Base-by-base conservation (phyloP, 1,284 basidiomycete species). In the Chalciporus sp. region DNA sequence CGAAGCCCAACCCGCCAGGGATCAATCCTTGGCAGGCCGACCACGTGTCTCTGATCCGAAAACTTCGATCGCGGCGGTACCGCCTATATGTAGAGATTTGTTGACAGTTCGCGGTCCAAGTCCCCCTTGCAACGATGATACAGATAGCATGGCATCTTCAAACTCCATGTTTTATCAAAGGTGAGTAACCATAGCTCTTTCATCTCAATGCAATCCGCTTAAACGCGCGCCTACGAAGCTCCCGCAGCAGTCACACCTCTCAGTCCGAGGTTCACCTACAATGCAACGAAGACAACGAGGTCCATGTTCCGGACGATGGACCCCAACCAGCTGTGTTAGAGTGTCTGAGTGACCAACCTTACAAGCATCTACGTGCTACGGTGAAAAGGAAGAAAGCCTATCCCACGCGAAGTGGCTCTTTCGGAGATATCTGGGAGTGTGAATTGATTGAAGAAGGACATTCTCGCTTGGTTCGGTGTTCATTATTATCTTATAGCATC, bases 391-490 rank as follows among this genome's bases (percentile, higher is more conserved):
- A 19, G 35, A 3, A 17, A 11, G 3, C 0, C 11, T 69, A 49
- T 40, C 26, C 68, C 27, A 51, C 31, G 4, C 35, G 8, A 0
- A 20, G 17, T 19, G 65, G 65, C 7, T 39, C 6, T n/a, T 70
- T 55, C 16, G 65, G 54, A 33, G 66, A 70, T 51, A 37, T 70
- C 9, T 70, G 65, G 68, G 49, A 66, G 42, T 69, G 65, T 7
- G 57, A 66, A 8, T 49, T 67, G 19, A 37, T 56, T 14, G 56
- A 42, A 9, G 53, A 27, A 19, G 37, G 28, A 23, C 47, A 48
- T 5, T 26, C 39, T 41, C 53, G 42, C 5, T 37, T 42, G 47
- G 68, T 66, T 39, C 12, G 43, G 26, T 39, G 12, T 3, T 7
- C 20, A 46, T 6, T 1, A 20, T 3, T 10, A 20, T 26, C 37